Base-by-base conservation (phyloP, 768 basidiomycete genomes). In the Dacryopinax primogenitus region DNA sequence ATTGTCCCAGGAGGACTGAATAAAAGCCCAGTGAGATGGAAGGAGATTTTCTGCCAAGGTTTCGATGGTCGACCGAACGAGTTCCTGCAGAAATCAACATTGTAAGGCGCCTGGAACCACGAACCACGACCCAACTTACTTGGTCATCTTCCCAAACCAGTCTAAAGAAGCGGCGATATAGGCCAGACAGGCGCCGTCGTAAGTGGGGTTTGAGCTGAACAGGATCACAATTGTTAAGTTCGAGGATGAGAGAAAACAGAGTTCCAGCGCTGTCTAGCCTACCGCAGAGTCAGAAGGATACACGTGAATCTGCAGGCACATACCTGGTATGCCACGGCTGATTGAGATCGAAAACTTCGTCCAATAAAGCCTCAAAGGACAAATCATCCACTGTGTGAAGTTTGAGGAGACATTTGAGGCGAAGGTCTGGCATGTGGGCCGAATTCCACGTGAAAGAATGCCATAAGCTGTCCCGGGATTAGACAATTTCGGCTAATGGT, bases 1-100 rank as follows among this genome's bases (percentile, higher is more conserved):
- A 69, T 87, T 85, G 64, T 82, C 80, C 84, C 86, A 90, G 69
- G 86, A 90, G 18, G 76, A 74, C 7, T 86, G 78, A 15, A 90
- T 86, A 15, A 81, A 80, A 15, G 84, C 79, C 62, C 85, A 76
- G 73, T 90, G 88, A 28, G 83, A 78, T 4, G 86, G 82, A 18
- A 87, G 79, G 21, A 90, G 75, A 16, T 83, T 82, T 65, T 81
- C 78, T 1, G 82, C 78, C 73, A 83, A 83, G 1, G 82, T 81
- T 66, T 83, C 81, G 0, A 80, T 82, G 1, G 83, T 77, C 6
- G 83, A 71, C 47, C 87, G 79, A 33, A 88, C 75, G 74, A 88
- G 86, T 76, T 88, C 87, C 88, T 90, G 15, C 0, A 67, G 28
- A 68, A 62, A n/a, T 62, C n/a, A 62, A 39, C 9, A 33, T 64